These are phyloP conservation scores for Ustilago hordei DNA, from an alignment of 1,284 basidiomycete genomes.

Conservation along the genomic window DNA sequence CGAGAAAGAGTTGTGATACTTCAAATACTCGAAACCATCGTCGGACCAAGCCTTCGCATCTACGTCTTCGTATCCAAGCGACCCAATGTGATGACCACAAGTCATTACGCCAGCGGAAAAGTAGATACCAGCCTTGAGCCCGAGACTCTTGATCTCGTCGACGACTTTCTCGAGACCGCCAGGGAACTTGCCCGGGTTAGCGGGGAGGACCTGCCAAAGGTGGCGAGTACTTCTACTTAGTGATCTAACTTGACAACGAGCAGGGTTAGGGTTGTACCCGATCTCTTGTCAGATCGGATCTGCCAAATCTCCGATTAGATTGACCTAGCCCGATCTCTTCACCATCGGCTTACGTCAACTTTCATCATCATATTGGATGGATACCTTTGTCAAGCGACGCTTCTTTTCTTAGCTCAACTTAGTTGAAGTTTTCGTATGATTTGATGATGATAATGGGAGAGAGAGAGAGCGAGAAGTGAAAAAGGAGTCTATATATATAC, in stretches of 20 bases:
- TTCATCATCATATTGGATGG: no score
- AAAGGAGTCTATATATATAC: no score
- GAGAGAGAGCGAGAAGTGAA: no score
- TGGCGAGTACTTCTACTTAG: no score
- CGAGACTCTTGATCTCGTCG: conserved; percentile 71
- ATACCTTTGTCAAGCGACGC: neutral
- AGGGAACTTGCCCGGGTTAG: conserved; percentile 72
- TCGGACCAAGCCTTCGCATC: conserved; percentile 70
- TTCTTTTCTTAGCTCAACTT: conserved; percentile 1
- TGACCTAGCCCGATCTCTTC: no score
- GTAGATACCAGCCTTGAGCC: conserved; percentile 74
- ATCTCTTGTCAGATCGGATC: no score
- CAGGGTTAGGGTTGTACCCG: no score
- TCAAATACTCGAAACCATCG: conserved; percentile 67
- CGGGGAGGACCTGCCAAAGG: conserved; percentile 56
- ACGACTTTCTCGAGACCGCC: conserved; percentile 72
- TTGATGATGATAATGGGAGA: no score
- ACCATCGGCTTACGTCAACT: no score
- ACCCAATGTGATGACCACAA: conserved; percentile 70
- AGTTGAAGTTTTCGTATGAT: no score
- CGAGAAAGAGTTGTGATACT: conserved; percentile 71
- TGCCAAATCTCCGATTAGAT: no score
- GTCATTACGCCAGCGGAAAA: conserved; percentile 72
- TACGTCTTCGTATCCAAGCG: conserved; percentile 72
- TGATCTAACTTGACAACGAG: no score